These are phyloP conservation scores for Copromyces sp. DNA, from an alignment of 495 filamentous ascomycete genomes.

Conservation along the genomic window DNA sequence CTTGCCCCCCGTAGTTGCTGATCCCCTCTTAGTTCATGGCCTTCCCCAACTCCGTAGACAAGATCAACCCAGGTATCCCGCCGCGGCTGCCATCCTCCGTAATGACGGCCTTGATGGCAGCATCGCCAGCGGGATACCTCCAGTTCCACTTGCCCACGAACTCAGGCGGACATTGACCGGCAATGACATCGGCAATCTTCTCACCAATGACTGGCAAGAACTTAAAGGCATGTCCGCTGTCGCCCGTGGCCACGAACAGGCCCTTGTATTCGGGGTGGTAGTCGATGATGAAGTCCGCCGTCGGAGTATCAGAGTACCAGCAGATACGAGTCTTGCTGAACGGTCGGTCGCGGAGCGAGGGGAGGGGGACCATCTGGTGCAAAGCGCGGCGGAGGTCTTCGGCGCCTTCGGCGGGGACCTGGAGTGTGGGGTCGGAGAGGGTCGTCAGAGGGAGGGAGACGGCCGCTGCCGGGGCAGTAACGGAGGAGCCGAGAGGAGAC, in stretches of 20 bases:
- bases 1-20: not conserved
- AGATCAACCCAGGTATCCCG: slow-evolving; percentile 42
- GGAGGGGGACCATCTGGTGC: slow-evolving; percentile 47
- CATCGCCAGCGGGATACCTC: slow-evolving; percentile 27
- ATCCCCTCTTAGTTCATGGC: not conserved
- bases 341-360: slow-evolving; percentile 45
- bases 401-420: slow-evolving; percentile 50
- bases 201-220: slow-evolving; percentile 81
- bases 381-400: slow-evolving; percentile 51
- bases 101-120: slow-evolving; percentile 13
- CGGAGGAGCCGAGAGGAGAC: slow-evolving; percentile 30
- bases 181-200: slow-evolving; percentile 59
- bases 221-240: slow-evolving; percentile 81
- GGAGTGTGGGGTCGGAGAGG: slow-evolving; percentile 29
- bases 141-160: slow-evolving; percentile 62
- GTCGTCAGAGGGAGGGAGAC: slow-evolving; percentile 41
- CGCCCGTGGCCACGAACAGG: slow-evolving; percentile 75
- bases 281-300: slow-evolving; percentile 69
- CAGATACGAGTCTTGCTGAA: slow-evolving; percentile 68
- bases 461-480: not conserved
- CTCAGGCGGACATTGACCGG: slow-evolving; percentile 44
- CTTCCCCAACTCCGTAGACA: slow-evolving; percentile 43
- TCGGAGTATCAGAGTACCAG: slow-evolving; percentile 81
- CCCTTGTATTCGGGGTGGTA: slow-evolving; percentile 58
- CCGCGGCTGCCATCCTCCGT: slow-evolving; percentile 61